phyloP scores from a whole-genome alignment of 148 eudicot genomes.

The Selenicereus undatus region DNA sequence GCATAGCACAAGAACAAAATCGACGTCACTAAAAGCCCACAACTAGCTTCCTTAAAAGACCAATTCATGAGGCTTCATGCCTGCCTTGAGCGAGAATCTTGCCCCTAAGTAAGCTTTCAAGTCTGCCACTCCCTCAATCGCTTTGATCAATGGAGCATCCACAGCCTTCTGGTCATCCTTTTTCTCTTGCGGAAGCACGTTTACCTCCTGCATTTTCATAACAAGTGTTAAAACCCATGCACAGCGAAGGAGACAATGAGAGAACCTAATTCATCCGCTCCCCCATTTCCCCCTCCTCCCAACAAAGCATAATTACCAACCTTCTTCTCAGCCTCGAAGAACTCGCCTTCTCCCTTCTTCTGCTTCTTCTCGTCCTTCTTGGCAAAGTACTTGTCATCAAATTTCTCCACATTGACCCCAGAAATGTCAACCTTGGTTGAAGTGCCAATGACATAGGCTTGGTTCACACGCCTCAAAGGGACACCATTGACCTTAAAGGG shows the following conservation, averaged over 20 bases:
- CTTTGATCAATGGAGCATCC: slow-evolving; percentile 38
- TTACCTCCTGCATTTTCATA: slow-evolving; percentile 36
- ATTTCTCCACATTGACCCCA: slow-evolving; percentile 41
- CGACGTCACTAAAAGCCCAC: background rate
- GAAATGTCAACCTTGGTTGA: slow-evolving; percentile 11
- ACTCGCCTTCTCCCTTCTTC: slow-evolving; percentile 55
- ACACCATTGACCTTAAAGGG: slow-evolving; percentile 41
- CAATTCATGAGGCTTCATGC: slow-evolving; percentile 68
- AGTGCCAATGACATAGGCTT: too few species aligned
- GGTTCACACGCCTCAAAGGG: too few species aligned
- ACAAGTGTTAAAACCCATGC: background rate
- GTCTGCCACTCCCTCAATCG: slow-evolving; percentile 44
- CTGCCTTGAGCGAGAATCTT: slow-evolving; percentile 49
- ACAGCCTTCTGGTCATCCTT: slow-evolving; percentile 57
- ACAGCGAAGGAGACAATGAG: background rate
- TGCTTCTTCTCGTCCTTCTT: slow-evolving; percentile 55
- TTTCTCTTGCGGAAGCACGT: slow-evolving; percentile 54
- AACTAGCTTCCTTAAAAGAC: slow-evolving; percentile 32
- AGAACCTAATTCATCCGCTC: background rate
- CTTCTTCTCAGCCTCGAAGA: slow-evolving; percentile 63
- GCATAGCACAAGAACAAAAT: background rate
- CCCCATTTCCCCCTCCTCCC: too few species aligned
- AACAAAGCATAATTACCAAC: slow-evolving; percentile 21
- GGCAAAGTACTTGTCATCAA: slow-evolving; percentile 59
- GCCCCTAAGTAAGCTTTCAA: slow-evolving; percentile 55